Percentiles rank a stretch among this genome's conserved stretches.
These are phyloP conservation scores for Aegilops umbellulata DNA, from an alignment of 176 grass and related monocot species.

Conservation along the genomic window DNA sequence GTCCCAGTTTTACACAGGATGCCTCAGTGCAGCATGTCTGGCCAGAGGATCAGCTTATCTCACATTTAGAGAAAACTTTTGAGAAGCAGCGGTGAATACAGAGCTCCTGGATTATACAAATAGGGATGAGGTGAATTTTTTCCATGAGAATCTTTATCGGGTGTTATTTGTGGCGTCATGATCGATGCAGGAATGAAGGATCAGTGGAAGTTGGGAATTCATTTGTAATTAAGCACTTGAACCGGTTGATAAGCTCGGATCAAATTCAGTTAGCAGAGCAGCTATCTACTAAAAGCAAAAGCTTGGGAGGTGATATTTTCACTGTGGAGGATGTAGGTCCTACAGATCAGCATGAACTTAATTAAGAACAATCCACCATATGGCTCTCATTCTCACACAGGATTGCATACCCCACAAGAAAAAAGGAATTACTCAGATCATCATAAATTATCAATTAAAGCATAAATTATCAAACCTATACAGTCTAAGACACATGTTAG, in stretches of 20 bases:
- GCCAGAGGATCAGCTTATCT: neutral
- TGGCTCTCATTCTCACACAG: neutral
- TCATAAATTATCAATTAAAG: neutral
- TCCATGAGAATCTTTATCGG: neutral
- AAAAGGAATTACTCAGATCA: neutral
- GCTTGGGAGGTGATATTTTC: neutral
- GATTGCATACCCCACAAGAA: neutral
- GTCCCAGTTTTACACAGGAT: neutral
- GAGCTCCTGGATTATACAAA: neutral
- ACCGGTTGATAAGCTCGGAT: neutral
- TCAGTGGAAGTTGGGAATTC: neutral
- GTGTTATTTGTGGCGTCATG: neutral
- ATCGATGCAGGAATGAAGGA: neutral
- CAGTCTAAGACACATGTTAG: neutral
- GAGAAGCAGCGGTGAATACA: neutral
- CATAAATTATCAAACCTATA: neutral
- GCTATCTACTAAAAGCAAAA: neutral
- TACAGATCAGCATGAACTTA: neutral
- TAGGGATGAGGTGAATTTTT: neutral
- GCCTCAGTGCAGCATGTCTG: neutral
- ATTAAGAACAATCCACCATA: neutral
- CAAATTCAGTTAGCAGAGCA: neutral
- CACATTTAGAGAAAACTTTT: neutral
- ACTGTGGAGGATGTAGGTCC: neutral
- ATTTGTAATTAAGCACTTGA: neutral